Evolutionary conservation across 2,329 filamentous ascomycete genomes (phyloP).

Genomic region (Lasiodiplodia citricola): DNA sequence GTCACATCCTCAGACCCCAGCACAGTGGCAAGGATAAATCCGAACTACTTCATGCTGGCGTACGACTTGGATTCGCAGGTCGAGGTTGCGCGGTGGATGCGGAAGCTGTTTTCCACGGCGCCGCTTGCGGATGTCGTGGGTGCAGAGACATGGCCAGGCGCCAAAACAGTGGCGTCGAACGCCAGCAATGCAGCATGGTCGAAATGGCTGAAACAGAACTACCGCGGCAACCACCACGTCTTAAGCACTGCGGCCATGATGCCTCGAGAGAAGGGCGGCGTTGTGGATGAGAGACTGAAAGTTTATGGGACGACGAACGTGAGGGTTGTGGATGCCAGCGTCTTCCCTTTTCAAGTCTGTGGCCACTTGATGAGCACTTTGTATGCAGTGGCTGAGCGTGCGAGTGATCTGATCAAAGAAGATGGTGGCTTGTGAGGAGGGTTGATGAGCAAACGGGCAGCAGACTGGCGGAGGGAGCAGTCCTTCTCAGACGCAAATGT

Average conservation of each 20-base stretch:
- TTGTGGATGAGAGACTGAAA: constrained; percentile 34
- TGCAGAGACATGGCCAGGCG: constrained; percentile 31
- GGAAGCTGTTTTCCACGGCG: constrained; percentile 38
- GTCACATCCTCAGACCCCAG: constrained; percentile 45
- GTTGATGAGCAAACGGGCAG: neutral
- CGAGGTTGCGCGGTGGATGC: constrained; percentile 40
- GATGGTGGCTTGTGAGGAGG: constrained; percentile 8
- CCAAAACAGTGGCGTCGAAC: constrained; percentile 31
- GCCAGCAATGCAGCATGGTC: constrained; percentile 31
- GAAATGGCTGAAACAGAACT: constrained; percentile 29
- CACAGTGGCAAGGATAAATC: constrained; percentile 48
- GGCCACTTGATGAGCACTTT: constrained; percentile 38
- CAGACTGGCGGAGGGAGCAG: no score
- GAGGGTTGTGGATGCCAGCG: constrained; percentile 39
- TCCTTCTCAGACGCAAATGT: no score
- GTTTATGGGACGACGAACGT: constrained; percentile 41
- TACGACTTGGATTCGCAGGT: constrained; percentile 47
- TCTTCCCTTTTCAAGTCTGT: constrained; percentile 40
- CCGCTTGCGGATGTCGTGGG: constrained; percentile 36
- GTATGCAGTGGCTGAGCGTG: constrained; percentile 42
- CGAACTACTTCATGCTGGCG: constrained; percentile 51
- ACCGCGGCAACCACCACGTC: constrained; percentile 40
- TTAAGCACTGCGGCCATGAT: constrained; percentile 41
- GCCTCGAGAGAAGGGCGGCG: constrained; percentile 38
- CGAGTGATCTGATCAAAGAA: constrained; percentile 37